phyloP scores from a whole-genome alignment of 768 basidiomycete genomes.

The Mycena albidolilacea region DNA sequence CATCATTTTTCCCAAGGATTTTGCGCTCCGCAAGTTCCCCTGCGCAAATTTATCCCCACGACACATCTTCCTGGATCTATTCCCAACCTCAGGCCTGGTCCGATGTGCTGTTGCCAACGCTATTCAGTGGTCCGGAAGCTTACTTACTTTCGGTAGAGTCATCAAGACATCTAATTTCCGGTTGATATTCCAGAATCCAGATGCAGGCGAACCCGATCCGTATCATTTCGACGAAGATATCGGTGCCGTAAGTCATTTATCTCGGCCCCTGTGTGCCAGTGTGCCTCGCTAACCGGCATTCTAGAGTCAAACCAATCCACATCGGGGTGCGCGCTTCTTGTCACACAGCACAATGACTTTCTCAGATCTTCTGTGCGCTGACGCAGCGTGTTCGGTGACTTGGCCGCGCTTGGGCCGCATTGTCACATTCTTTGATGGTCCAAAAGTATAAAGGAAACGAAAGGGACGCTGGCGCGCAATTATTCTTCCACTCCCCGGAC shows the following conservation, averaged over 20 bases:
- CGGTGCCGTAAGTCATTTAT: conserved; percentile 35
- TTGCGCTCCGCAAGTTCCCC: neutral
- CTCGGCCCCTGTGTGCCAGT: conserved; percentile 30
- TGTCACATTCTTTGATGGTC: conserved; percentile 32
- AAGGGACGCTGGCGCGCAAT: neutral
- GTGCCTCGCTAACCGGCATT: conserved; percentile 34
- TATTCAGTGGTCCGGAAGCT: conserved; percentile 6
- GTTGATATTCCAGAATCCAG: conserved; percentile 25
- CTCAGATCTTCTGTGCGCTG: conserved; percentile 1
- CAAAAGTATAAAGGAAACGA: conserved; percentile 34
- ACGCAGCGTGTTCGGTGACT: conserved; percentile 23
- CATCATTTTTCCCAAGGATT: neutral
- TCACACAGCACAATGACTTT: conserved; percentile 32
- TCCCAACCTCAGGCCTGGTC: conserved; percentile 10
- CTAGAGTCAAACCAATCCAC: conserved; percentile 26
- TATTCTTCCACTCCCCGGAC: conserved; percentile 24
- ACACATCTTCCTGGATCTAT: neutral
- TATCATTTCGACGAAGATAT: conserved; percentile 18
- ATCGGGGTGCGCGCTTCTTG: conserved; percentile 36
- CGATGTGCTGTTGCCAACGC: neutral
- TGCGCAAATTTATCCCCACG: neutral
- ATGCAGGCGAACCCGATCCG: conserved; percentile 2
- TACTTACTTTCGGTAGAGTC: neutral
- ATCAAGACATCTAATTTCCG: conserved; percentile 19
- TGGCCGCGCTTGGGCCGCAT: conserved; percentile 22